Base-by-base conservation (phyloP, 176 grass and related monocot species). In the Rhynchospora pubera region DNA sequence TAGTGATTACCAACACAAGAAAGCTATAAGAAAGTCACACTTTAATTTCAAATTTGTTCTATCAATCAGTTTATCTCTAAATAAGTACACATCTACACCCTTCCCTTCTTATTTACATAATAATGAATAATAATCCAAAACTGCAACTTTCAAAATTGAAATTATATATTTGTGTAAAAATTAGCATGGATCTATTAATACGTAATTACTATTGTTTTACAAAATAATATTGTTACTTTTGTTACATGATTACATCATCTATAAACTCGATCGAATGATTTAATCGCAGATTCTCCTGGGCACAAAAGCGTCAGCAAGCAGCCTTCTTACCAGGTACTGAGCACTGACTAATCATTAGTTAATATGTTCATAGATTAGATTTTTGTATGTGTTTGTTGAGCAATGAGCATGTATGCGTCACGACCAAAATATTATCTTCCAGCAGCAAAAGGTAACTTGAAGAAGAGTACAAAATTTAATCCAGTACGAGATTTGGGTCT, bases 251-350 rank as follows among this genome's bases (percentile, higher is more conserved):
- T 30, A 39, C 7, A 6, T 1, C 44, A 13, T 24, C 6, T 23
- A 21, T 24, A 22, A 59, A 59, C 13, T 75, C 22, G 21, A 57
- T 64, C 45, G 15, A 23, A 64, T 16, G 22, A 15, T 39, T 39
- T 70, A 47, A 13, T 60, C 89, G 19, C 77, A 97, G 91, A 80
- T 97, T 97, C 67, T 97, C 94, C 3, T 97, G 94, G 94, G 84
- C 89, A 53, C 94, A 97, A 81, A 91, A 83, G 76, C 94, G 91
- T 3, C 94, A 97, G 58, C 46, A 88, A 48, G 87, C 84, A 61
- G n/a, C 85, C 16, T 88, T 97, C 81, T 83, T 93, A 85, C 87
- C 94, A 88, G 94, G 94, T 91, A 85, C 24, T 6, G 11, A 43
- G 94, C 90, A 85, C n/a, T 6, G 11, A 43, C 13, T 18, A n/a